Evolutionary conservation across 345 rosid genomes (phyloP).

Genomic region (Citrus medica): DNA sequence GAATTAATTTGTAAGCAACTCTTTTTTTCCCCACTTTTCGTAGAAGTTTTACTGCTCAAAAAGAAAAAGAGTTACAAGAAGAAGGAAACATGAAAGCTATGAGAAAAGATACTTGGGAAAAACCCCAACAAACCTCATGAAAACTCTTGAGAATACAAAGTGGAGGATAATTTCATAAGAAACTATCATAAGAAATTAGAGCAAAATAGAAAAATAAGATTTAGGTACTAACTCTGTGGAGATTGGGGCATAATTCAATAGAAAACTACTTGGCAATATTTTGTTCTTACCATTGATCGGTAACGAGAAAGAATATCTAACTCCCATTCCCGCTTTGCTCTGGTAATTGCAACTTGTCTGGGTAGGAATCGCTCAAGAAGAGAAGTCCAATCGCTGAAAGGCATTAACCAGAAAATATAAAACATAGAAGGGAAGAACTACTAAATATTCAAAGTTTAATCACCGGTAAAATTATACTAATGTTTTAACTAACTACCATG

Average conservation of each 20-base stretch:
- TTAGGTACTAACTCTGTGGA: neutral
- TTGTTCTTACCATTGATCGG: constrained; percentile 61
- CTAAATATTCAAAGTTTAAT: neutral
- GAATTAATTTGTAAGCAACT: neutral
- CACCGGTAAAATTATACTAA: neutral
- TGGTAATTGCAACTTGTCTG: constrained; percentile 90
- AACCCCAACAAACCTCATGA: no score
- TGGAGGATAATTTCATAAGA: neutral
- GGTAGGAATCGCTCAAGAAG: constrained; percentile 91
- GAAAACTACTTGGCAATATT: constrained; percentile 4
- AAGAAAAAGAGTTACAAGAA: no score
- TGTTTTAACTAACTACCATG: neutral
- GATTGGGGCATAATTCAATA: neutral
- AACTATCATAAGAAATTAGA: neutral
- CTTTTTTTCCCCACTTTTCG: no score
- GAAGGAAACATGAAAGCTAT: no score
- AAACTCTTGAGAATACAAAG: no score
- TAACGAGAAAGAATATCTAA: constrained; percentile 89
- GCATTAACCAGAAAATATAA: constrained; percentile 14
- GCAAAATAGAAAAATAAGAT: neutral
- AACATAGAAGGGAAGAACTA: neutral
- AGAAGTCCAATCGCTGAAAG: constrained; percentile 79
- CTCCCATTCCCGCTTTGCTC: constrained; percentile 98
- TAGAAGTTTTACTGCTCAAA: no score
- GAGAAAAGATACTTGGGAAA: no score